Base-by-base conservation (phyloP, 345 rosid species). In the Citrus inodora region DNA sequence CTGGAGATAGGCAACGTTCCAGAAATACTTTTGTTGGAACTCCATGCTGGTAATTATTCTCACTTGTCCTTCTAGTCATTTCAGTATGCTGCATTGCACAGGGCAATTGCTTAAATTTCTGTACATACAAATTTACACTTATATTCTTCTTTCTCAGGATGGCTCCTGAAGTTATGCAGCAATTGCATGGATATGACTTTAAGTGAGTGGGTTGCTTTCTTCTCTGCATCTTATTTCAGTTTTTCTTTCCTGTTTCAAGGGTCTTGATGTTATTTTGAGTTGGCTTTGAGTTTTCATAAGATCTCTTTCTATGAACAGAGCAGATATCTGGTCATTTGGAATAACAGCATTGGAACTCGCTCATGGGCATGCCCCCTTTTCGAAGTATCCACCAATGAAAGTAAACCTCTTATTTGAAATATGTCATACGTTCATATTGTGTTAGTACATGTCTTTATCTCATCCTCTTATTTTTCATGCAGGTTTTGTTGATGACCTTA, bases 141-240 rank as follows among this genome's bases (percentile, higher is more conserved):
- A 53, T 48, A 61, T 60, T 79, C 75, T 71, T 67, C 79, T 61
- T 71, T 83, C 79, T 74, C 83, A 96, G 99, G 99, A 94, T 96
- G 99, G 99, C 99, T 82, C 99, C 99, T 80, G 99, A 94, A 89
- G 99, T 96, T 68, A 96, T 96, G 99, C 99, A 96, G 81, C 99
- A 96, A 79, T 78, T 94, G 85, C 99, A 96, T 85, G 99, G 99
- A 80, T 96, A 96, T 89, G 99, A 96, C 88, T 96, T 96, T 80
- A 96, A 96, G 99, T 96, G 86, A 89, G 97, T 86, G 53, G 79
- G 61, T 79, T 76, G 56, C 74, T 63, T 78, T 73, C 62, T 38
- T 80, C 67, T 22, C 22, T 55, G 78, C 70, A n/a, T 77, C 10
- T 73, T 33, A 61, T 4, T 32, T 76, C 51, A 1, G 17, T 58